Base-by-base conservation (phyloP, 2,329 filamentous ascomycete genomes). In the Sclerotinia subarctica region DNA sequence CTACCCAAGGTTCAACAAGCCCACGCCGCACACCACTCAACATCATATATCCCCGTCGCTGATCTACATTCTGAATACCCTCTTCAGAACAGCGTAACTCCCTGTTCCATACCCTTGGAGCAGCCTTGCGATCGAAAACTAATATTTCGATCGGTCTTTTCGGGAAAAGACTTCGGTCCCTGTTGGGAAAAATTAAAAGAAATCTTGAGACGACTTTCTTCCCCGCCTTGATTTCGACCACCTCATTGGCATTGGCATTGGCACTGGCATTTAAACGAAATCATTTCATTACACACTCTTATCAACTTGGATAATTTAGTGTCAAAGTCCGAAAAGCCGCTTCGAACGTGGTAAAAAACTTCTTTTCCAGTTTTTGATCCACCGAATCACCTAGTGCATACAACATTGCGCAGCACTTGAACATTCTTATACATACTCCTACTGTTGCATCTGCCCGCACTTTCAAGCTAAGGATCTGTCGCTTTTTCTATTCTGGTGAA, bases 381-480 rank as follows among this genome's bases (percentile, higher is more conserved):
- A 38, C 35, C 58, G 29, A 49, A 19, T 21, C 46, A 35, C 29
- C 29, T 35, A n/a, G 53, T 32, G n/a, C 21, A 10, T 51, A 38
- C 44, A 46, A 46, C 38, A 60, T 32, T 38, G 47, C 59, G 59
- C 59, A 52, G 59, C 59, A 52, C 52, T 44, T 42, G 4, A 42
- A 38, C 29, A 26, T 26, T 32, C 38, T 17, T 32, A 26, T 58
- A 47, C 63, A 57, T 47, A 35, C 19, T 24, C 35, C 54, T 26
- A 38, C 53, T 11, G 42, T 66, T 66, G 17, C 44, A 58, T 59
- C 53, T 51, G 21, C 54, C 53, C 49, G 42, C 53, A 59, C 44
- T 59, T 59, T 29, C 64, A 67, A 52, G n/a, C 17, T 46, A 62
- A 67, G 64, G 46, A 32, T 52, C 64, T 62, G 46, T 38, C 64